Percentiles rank a stretch among this genome's conserved stretches.
Evolutionary conservation across 805 yeast genomes (phyloP).

Genomic region (Monosporozyma siamensis): DNA sequence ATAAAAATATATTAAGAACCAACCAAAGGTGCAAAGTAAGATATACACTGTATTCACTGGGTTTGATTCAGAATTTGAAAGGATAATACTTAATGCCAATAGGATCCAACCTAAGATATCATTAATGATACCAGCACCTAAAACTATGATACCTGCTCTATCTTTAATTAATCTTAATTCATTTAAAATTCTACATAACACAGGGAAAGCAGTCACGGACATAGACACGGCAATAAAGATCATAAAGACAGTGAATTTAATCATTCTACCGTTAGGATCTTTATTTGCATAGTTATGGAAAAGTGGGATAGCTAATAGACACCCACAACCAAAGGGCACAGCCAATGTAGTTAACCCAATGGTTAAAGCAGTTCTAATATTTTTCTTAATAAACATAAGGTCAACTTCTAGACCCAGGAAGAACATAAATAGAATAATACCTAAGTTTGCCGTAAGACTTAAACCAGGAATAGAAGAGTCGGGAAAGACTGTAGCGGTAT

Average conservation of each 20-base stretch:
- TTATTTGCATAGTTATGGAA: slow-evolving; percentile 44
- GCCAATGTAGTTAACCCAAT: slow-evolving; percentile 70
- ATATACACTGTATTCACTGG: slow-evolving; percentile 66
- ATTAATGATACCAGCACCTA: slow-evolving; percentile 75
- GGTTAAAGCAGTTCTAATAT: slow-evolving; percentile 49
- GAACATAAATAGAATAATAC: slow-evolving; percentile 65
- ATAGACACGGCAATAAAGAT: slow-evolving; percentile 77
- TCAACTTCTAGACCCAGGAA: slow-evolving; percentile 77
- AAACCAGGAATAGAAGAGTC: slow-evolving; percentile 51
- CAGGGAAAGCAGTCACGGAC: slow-evolving; percentile 82
- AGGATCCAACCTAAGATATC: slow-evolving; percentile 78
- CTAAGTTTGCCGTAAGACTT: slow-evolving; percentile 61
- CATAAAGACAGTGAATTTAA: slow-evolving; percentile 64
- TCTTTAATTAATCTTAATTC: slow-evolving; percentile 63
- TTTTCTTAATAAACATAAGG: slow-evolving; percentile 49
- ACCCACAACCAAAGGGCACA: slow-evolving; percentile 73
- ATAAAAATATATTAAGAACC: slow-evolving; percentile 52
- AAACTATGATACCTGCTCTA: slow-evolving; percentile 61
- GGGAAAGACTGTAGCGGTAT: slow-evolving; percentile 59
- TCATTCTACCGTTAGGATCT: slow-evolving; percentile 24
- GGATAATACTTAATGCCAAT: slow-evolving; percentile 63
- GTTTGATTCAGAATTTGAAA: slow-evolving; percentile 56
- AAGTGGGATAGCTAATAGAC: slow-evolving; percentile 58
- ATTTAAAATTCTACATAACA: slow-evolving; percentile 66
- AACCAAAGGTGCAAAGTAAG: slow-evolving; percentile 53